phyloP scores from a whole-genome alignment of 2,329 filamentous ascomycete species.

The Elsinoe necatrix region DNA sequence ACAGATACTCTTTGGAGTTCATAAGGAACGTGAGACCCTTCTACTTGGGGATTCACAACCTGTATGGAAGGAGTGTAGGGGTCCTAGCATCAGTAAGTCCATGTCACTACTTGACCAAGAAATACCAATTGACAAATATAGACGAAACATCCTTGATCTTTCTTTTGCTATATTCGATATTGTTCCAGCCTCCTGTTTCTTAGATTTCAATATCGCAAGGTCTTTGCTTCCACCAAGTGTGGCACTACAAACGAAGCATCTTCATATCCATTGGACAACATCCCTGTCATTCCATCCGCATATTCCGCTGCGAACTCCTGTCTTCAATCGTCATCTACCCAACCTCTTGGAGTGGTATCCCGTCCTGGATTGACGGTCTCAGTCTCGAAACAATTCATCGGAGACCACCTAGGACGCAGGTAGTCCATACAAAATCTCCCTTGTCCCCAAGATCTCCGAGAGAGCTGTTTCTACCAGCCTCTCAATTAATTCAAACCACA shows the following conservation, averaged over 20 bases:
- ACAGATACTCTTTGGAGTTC: not conserved
- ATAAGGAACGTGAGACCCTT: not conserved
- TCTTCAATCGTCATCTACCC: conserved; percentile 12
- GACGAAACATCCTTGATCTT: conserved; percentile 11
- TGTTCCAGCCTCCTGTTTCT: conserved; percentile 9
- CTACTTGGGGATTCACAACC: not conserved
- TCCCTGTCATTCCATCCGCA: conserved; percentile 11
- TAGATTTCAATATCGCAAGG: not conserved
- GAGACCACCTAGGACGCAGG: not conserved
- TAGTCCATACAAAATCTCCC: conserved; percentile 9
- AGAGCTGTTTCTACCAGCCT: conserved; percentile 14
- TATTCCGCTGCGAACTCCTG: conserved; percentile 14
- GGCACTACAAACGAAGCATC: conserved; percentile 4
- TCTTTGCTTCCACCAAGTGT: not conserved
- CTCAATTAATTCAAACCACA: conserved; percentile 2
- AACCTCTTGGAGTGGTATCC: not conserved
- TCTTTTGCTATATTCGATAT: conserved; percentile 1
- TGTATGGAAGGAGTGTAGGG: conserved; percentile 10
- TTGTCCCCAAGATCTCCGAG: not conserved
- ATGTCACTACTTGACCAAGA: not conserved
- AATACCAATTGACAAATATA: conserved; percentile 9
- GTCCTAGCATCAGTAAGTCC: not conserved
- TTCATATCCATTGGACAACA: conserved; percentile 2
- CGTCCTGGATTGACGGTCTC: conserved; percentile 10
- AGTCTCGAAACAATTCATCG: not conserved